Conservation (phyloP, 345 rosid species). For the Syzygium aqueum region DNA sequence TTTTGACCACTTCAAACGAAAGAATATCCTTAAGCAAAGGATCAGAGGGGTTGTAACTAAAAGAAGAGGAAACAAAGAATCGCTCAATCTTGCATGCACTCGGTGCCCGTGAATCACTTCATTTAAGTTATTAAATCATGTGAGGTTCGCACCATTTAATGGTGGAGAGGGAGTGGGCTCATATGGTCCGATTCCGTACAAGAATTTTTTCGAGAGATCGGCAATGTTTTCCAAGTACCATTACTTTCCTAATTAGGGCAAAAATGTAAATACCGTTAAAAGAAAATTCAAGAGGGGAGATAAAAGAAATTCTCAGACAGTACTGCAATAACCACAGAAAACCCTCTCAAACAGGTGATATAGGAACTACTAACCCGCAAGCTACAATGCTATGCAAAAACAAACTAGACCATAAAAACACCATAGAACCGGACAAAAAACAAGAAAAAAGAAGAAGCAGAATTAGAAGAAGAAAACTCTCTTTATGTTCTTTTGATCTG, state of each 20-base stretch:
- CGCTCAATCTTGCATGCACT: neutral
- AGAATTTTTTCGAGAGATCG: neutral
- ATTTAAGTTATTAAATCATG: neutral
- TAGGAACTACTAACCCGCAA: neutral
- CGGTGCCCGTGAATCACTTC: neutral
- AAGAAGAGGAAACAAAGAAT: neutral
- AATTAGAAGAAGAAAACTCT: neutral
- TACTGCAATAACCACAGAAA: neutral
- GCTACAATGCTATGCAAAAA: neutral
- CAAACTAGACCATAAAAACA: neutral
- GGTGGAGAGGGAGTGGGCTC: neutral
- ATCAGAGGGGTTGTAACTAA: neutral
- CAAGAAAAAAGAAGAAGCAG: neutral
- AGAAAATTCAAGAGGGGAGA: neutral
- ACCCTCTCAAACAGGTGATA: neutral
- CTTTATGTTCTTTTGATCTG: neutral
- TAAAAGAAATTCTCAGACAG: neutral
- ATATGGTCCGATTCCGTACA: neutral
- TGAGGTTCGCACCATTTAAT: neutral
- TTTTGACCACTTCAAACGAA: slow-evolving; percentile 13
- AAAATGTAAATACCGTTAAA: neutral
- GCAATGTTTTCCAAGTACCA: neutral
- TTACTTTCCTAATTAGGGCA: neutral
- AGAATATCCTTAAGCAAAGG: neutral
- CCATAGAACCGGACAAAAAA: neutral